phyloP scores from a whole-genome alignment of 306 rosid genomes.

The Glycine tomentella region DNA sequence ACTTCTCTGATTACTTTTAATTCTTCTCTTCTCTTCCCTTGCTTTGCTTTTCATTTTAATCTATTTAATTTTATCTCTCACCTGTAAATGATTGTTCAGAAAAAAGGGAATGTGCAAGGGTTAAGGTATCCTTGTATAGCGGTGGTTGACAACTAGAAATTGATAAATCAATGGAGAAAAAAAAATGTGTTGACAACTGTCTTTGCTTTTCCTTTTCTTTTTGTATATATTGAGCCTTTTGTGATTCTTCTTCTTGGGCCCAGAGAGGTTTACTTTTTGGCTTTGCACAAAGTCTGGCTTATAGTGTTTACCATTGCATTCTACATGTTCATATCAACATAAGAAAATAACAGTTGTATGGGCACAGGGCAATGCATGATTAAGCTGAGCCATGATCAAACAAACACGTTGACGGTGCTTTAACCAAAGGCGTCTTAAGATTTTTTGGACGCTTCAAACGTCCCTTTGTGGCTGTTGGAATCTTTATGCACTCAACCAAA shows the following conservation, averaged over 20 bases:
- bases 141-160: conserved; percentile 43
- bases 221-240: conserved; percentile 5
- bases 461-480: conserved; percentile 16
- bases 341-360: conserved; percentile 11
- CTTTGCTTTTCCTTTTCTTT: conserved; percentile 21
- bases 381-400: conserved; percentile 2
- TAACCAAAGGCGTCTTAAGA: neutral
- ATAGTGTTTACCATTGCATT: neutral
- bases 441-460: conserved; percentile 3
- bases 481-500: neutral
- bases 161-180: conserved; percentile 38
- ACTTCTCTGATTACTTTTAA: conserved; percentile 41
- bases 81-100: conserved; percentile 70
- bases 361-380: neutral
- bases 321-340: conserved; percentile 10
- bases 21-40: conserved; percentile 10
- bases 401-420: neutral
- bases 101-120: conserved; percentile 46
- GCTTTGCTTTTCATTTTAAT: neutral
- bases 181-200: conserved; percentile 29
- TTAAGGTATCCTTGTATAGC: conserved; percentile 62
- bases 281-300: neutral
- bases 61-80: conserved; percentile 29
- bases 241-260: neutral
- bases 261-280: too few relatives aligned